A percentile compares a stretch with the other conserved stretches of the same genome.
phyloP scores from a whole-genome alignment of 2,329 filamentous ascomycete species.

The Stylonectria norvegica region DNA sequence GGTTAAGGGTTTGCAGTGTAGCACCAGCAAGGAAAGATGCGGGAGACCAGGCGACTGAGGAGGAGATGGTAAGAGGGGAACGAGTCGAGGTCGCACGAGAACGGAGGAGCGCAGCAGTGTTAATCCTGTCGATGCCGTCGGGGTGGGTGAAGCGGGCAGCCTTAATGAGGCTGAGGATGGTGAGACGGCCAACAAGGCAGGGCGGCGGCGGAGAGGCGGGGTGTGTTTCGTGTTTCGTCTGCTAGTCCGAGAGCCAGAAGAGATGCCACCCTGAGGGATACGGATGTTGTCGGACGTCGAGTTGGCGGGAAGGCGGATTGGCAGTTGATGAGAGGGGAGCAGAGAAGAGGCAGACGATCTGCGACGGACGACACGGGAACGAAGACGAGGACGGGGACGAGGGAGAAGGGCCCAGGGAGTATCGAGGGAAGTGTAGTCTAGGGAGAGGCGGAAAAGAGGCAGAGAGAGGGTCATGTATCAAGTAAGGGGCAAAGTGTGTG shows the following conservation, averaged over 20 bases:
- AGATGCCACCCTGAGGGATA: slow-evolving; percentile 10
- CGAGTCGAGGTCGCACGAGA: slow-evolving; percentile 20
- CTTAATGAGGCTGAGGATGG: slow-evolving; percentile 25
- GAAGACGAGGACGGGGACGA: slow-evolving; percentile 16
- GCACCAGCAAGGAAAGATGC: not conserved
- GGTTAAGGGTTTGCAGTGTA: slow-evolving; percentile 7
- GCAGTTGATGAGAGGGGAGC: slow-evolving; percentile 12
- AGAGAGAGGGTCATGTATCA: too few species aligned
- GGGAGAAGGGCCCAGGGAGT: slow-evolving; percentile 17
- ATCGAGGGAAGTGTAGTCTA: slow-evolving; percentile 7
- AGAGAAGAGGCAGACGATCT: slow-evolving; percentile 17
- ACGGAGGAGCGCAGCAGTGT: slow-evolving; percentile 15
- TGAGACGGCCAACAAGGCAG: slow-evolving; percentile 21
- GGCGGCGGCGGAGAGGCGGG: slow-evolving; percentile 17
- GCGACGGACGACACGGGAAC: slow-evolving; percentile 10
- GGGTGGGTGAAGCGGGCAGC: slow-evolving; percentile 13
- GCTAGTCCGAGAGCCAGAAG: slow-evolving; percentile 11
- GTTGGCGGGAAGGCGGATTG: not conserved
- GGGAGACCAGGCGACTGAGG: slow-evolving; percentile 9
- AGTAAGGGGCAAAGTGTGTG: slow-evolving; percentile 15
- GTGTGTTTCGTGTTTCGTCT: too few species aligned
- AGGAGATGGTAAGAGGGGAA: slow-evolving; percentile 7
- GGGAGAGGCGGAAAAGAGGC: slow-evolving; percentile 4
- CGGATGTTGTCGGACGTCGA: not conserved
- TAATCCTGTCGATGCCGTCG: slow-evolving; percentile 13